Percentiles rank a stretch among this genome's conserved stretches.
These are phyloP conservation scores for Anthostomella pinea DNA, from an alignment of 2,329 filamentous ascomycete species.

Conservation along the genomic window DNA sequence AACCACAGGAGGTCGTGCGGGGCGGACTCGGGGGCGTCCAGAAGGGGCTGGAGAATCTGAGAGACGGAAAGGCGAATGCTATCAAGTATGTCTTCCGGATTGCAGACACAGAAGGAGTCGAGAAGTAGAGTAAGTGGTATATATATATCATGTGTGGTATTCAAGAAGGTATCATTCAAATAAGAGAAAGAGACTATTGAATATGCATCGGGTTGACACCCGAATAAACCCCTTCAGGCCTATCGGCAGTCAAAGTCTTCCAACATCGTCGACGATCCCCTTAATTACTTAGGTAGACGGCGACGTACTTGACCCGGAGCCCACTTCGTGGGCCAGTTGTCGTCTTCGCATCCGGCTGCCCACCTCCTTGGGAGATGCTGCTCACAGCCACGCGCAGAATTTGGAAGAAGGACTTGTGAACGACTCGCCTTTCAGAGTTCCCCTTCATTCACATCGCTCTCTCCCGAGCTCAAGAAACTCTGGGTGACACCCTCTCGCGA, in stretches of 20 bases:
- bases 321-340: slow-evolving; percentile 15
- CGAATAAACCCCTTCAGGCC: too few species aligned
- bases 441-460: slow-evolving; percentile 11
- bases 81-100: slow-evolving; percentile 43
- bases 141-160: too few species aligned
- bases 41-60: slow-evolving; percentile 33
- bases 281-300: slow-evolving; percentile 10
- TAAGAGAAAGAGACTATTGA: too few species aligned
- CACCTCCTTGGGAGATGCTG: slow-evolving; percentile 15
- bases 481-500: too few species aligned
- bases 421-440: slow-evolving; percentile 16
- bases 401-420: slow-evolving; percentile 17
- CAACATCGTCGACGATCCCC: neutral
- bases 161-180: too few species aligned
- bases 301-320: slow-evolving; percentile 17
- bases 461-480: slow-evolving; percentile 18
- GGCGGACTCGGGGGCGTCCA: slow-evolving; percentile 36
- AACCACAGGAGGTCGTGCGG: slow-evolving; percentile 34
- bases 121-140: slow-evolving; percentile 4
- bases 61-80: slow-evolving; percentile 38
- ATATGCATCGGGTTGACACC: too few species aligned
- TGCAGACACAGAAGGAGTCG: slow-evolving; percentile 27
- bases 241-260: too few species aligned
- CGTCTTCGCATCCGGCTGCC: slow-evolving; percentile 15
- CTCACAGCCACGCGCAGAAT: slow-evolving; percentile 18